Evolutionary conservation across 2,329 filamentous ascomycete species (phyloP).

Genomic region (Aspergillus latus): DNA sequence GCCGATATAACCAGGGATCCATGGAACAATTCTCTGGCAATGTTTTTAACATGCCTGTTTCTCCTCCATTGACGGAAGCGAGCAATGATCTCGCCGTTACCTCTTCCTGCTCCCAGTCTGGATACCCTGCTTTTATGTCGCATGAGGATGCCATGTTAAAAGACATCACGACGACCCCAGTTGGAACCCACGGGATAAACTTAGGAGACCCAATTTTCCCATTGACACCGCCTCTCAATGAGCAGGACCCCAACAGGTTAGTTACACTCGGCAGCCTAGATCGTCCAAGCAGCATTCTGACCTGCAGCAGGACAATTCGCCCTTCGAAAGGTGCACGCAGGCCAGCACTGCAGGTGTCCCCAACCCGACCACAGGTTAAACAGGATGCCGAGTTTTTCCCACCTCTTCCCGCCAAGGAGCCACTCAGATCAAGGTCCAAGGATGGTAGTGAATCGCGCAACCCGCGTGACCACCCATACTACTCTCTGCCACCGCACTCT

Average conservation of each 20-base stretch:
- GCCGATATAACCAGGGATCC: conserved; percentile 34
- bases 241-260: conserved; percentile 45
- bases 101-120: conserved; percentile 41
- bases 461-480: conserved; percentile 45
- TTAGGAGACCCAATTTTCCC: conserved; percentile 43
- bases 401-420: conserved; percentile 35
- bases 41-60: conserved; percentile 42
- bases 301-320: conserved; percentile 38
- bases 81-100: conserved; percentile 44
- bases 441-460: conserved; percentile 39
- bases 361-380: conserved; percentile 36
- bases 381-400: conserved; percentile 40
- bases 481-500: conserved; percentile 42
- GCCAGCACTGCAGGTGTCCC: conserved; percentile 34
- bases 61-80: conserved; percentile 44
- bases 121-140: conserved; percentile 39
- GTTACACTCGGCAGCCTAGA: conserved; percentile 14
- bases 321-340: conserved; percentile 41
- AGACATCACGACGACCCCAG: conserved; percentile 36
- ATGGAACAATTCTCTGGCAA: conserved; percentile 38
- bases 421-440: conserved; percentile 37
- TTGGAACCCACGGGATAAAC: conserved; percentile 37
- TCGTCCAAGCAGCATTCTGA: conserved; percentile 10
- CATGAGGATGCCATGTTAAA: conserved; percentile 41
- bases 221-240: conserved; percentile 39